Percentiles rank a stretch among this genome's conserved stretches.
Conservation (phyloP, 805 yeast genomes). For the Candida manassasensis region DNA sequence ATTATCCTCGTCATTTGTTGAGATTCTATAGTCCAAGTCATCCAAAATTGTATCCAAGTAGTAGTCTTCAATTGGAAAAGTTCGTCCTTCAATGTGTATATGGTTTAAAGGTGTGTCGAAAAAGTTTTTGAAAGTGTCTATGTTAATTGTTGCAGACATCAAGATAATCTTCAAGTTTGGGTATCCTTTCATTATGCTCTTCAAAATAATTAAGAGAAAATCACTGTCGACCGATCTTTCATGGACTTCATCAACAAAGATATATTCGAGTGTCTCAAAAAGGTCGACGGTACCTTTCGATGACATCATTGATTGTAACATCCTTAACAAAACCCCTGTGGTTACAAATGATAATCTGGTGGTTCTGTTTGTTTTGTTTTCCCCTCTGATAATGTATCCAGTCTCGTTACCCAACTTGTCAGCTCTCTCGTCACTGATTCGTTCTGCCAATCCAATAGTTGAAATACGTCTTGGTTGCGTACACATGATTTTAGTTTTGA, state of each 20-base stretch:
- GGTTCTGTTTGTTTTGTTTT: constrained; percentile 51
- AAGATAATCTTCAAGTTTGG: constrained; percentile 63
- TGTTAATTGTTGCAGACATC: constrained; percentile 93
- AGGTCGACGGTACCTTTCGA: constrained; percentile 26
- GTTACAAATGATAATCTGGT: constrained; percentile 88
- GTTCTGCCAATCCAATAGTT: constrained; percentile 88
- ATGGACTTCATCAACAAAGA: constrained; percentile 94
- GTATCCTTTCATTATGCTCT: constrained; percentile 47
- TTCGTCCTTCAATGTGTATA: constrained; percentile 85
- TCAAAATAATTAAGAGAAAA: constrained; percentile 71
- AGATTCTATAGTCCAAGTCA: constrained; percentile 52
- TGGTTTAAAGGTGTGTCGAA: constrained; percentile 54
- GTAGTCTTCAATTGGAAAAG: constrained; percentile 81
- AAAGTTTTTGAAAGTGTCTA: constrained; percentile 59
- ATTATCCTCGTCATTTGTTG: constrained; percentile 33
- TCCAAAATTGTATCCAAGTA: constrained; percentile 66
- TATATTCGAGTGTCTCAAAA: constrained; percentile 56
- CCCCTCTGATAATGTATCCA: constrained; percentile 90
- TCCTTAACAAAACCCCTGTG: constrained; percentile 84
- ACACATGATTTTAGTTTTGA: constrained; percentile 62
- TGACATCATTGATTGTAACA: constrained; percentile 57
- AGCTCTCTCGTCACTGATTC: constrained; percentile 82
- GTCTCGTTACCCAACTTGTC: constrained; percentile 65
- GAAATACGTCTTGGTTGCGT: constrained; percentile 97
- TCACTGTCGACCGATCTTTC: constrained; percentile 92